Percentiles rank a stretch among this genome's conserved stretches.
Evolutionary conservation across 169 alveolate species (phyloP).

Genomic region (Babesia bigemina): DNA sequence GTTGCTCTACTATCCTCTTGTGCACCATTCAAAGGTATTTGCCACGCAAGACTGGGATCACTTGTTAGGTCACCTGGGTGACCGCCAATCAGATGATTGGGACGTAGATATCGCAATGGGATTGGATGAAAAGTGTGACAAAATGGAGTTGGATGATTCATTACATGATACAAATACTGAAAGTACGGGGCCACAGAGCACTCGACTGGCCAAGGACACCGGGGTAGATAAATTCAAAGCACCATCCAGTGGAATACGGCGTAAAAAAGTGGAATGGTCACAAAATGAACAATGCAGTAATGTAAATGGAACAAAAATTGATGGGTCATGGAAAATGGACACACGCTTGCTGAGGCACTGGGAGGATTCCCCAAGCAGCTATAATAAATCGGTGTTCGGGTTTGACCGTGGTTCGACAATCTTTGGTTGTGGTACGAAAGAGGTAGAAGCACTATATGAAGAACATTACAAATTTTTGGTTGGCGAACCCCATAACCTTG

Average conservation of each 20-base stretch:
- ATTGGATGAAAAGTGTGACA: neutral
- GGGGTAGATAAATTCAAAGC: neutral
- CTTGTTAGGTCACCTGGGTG: neutral
- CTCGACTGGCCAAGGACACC: neutral
- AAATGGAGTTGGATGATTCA: too few species aligned
- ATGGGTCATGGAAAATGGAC: conserved; percentile 3
- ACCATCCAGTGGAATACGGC: conserved; percentile 5
- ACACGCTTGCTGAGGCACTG: conserved; percentile 29
- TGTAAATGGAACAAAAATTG: neutral
- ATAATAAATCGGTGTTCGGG: conserved; percentile 21
- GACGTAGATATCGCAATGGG: neutral
- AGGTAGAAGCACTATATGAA: conserved; percentile 61
- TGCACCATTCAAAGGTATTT: conserved; percentile 56
- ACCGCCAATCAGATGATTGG: neutral
- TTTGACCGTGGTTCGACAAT: conserved; percentile 19
- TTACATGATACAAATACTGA: neutral
- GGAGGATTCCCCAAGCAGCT: conserved; percentile 40
- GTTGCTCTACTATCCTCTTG: conserved; percentile 54
- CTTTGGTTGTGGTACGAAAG: conserved; percentile 47
- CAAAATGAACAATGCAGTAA: neutral
- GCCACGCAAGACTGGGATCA: conserved; percentile 60
- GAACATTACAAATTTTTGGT: conserved; percentile 58
- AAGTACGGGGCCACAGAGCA: neutral
- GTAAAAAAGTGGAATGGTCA: neutral
- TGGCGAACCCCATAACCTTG: conserved; percentile 52